These are phyloP conservation scores for Melaleuca alternifolia DNA, from an alignment of 345 rosid genomes.

Conservation along the genomic window DNA sequence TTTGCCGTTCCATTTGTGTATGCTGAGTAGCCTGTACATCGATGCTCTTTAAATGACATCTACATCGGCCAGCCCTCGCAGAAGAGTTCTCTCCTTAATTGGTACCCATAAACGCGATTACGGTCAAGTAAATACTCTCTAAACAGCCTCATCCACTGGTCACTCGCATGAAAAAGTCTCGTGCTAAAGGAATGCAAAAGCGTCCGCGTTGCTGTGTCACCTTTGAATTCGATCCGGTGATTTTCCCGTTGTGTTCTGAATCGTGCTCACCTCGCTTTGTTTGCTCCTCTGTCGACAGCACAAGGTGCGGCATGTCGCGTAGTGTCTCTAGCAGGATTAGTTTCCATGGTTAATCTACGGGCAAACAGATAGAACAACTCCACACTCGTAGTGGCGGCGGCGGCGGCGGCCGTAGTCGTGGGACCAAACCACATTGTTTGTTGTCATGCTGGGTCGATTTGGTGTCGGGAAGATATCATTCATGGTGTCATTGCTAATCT, in stretches of 20 bases:
- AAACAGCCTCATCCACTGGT: neutral
- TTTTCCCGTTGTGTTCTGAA: neutral
- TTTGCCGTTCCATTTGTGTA: neutral
- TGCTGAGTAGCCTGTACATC: neutral
- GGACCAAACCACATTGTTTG: neutral
- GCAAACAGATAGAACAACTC: neutral
- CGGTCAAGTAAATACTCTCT: neutral
- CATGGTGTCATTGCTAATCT: neutral
- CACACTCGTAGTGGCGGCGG: neutral
- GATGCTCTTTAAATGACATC: neutral
- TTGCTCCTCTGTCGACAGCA: neutral
- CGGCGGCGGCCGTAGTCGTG: neutral
- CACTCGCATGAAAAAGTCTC: neutral
- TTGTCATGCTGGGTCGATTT: neutral
- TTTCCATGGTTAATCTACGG: neutral
- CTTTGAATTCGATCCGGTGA: neutral
- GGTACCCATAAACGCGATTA: neutral
- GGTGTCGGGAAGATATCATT: neutral
- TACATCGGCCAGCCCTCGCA: neutral
- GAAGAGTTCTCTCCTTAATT: neutral
- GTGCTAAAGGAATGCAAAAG: neutral
- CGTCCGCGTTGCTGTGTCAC: neutral
- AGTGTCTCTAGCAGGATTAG: neutral
- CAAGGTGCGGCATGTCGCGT: neutral
- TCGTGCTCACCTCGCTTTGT: neutral